Evolutionary conservation across 1,284 basidiomycete genomes (phyloP).

Genomic region (Thelephora terrestris): DNA sequence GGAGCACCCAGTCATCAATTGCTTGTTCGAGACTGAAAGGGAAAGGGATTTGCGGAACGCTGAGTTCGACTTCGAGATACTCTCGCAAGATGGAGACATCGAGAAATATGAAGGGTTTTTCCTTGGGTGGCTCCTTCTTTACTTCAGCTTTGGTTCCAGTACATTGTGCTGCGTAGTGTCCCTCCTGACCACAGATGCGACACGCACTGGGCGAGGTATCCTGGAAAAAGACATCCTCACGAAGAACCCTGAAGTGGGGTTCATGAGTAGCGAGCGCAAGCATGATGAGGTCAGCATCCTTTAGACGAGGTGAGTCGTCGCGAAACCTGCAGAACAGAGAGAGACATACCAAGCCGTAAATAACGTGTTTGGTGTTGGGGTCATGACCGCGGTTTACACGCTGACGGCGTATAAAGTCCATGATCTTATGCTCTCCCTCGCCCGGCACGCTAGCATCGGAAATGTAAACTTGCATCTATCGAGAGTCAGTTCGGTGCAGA

Average conservation of each 20-base stretch:
- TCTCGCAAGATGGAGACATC: conserved; percentile 93
- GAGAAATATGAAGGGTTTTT: conserved; percentile 99
- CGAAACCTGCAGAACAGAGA: background rate
- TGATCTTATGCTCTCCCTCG: conserved; percentile 99
- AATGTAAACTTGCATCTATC: conserved; percentile 86
- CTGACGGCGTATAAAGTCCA: conserved; percentile 95
- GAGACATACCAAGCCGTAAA: conserved; percentile 81
- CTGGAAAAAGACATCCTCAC: conserved; percentile 96
- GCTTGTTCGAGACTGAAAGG: conserved; percentile 95
- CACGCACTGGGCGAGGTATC: conserved; percentile 70
- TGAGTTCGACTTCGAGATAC: conserved; percentile 94
- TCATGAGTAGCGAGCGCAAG: conserved; percentile 96
- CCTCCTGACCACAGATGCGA: conserved; percentile 87
- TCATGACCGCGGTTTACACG: conserved; percentile 82
- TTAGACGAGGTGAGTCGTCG: conserved; percentile 7
- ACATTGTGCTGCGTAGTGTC: conserved; percentile 93
- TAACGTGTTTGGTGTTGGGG: conserved; percentile 93
- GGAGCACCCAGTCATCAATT: conserved; percentile 98
- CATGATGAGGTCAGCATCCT: conserved; percentile 99
- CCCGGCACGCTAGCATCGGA: conserved; percentile 97
- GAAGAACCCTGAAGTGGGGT: conserved; percentile 92
- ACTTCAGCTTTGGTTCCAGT: conserved; percentile 63
- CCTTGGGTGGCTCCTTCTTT: conserved; percentile 60
- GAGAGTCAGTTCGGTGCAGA: conserved; percentile 6
- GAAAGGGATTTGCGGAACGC: conserved; percentile 70